Percentiles rank a stretch among this genome's conserved stretches.
Evolutionary conservation across 1,284 basidiomycete genomes (phyloP).

Genomic region (Irpex sp.): DNA sequence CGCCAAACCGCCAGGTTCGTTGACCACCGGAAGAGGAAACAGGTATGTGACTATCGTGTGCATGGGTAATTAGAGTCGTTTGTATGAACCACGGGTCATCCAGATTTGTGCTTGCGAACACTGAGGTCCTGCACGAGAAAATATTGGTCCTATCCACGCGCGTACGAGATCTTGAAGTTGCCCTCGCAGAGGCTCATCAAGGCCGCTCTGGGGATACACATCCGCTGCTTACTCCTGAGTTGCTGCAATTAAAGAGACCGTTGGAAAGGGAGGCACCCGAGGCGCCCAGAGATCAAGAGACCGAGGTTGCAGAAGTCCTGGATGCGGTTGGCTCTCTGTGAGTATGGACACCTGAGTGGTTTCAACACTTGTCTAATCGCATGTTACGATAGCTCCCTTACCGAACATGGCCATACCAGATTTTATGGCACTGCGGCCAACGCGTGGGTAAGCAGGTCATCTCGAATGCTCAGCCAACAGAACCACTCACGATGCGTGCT

Average conservation of each 20-base stretch:
- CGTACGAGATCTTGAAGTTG: slow-evolving; percentile 63
- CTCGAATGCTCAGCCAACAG: slow-evolving; percentile 26
- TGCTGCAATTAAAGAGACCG: slow-evolving; percentile 60
- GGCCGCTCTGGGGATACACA: slow-evolving; percentile 44
- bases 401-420: slow-evolving; percentile 54
- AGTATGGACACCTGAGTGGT: slow-evolving; percentile 18
- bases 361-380: neutral
- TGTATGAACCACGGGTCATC: neutral
- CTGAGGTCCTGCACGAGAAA: slow-evolving; percentile 64
- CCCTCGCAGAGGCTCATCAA: slow-evolving; percentile 48
- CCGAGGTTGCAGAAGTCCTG: slow-evolving; percentile 42
- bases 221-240: slow-evolving; percentile 54
- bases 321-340: slow-evolving; percentile 65
- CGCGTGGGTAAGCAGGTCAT: slow-evolving; percentile 57
- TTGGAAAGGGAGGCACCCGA: slow-evolving; percentile 43
- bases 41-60: slow-evolving; percentile 34
- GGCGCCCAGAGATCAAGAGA: slow-evolving; percentile 34
- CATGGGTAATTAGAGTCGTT: neutral
- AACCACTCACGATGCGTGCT: slow-evolving; percentile 7
- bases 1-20: slow-evolving; percentile 35
- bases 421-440: slow-evolving; percentile 66
- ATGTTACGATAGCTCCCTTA: slow-evolving; percentile 44
- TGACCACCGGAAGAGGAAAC: slow-evolving; percentile 72
- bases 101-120: slow-evolving; percentile 68
- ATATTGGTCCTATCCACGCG: slow-evolving; percentile 56